These are phyloP conservation scores for Acaromyces ingoldii DNA, from an alignment of 1,284 basidiomycete species.

Conservation along the genomic window DNA sequence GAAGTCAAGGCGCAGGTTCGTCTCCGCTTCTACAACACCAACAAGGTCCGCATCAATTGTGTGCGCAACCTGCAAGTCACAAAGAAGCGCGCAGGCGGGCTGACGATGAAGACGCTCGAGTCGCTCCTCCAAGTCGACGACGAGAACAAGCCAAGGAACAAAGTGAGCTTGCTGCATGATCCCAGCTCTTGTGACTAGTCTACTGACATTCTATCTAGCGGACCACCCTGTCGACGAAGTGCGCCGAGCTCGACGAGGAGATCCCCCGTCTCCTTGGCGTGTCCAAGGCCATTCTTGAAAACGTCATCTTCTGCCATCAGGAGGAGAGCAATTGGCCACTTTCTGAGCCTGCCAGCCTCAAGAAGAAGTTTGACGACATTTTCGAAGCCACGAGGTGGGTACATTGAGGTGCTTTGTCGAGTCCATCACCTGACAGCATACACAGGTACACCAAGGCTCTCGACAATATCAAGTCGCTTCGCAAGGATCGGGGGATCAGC, in stretches of 20 bases:
- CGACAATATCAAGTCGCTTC: conserved; percentile 72
- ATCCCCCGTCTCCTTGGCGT: conserved; percentile 81
- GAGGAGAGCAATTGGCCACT: conserved; percentile 99
- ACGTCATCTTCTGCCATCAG: conserved; percentile 99
- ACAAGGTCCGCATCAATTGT: conserved; percentile 70
- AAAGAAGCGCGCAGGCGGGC: conserved; percentile 65
- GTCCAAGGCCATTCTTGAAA: conserved; percentile 92
- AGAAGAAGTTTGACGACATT: conserved; percentile 99
- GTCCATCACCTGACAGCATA: background rate
- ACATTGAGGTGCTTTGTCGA: background rate
- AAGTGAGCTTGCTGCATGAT: conserved; percentile 56
- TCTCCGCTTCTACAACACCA: conserved; percentile 83
- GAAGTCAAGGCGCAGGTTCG: conserved; percentile 98
- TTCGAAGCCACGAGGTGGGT: conserved; percentile 76
- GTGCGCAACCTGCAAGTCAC: conserved; percentile 89
- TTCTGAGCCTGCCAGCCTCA: conserved; percentile 79
- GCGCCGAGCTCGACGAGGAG: conserved; percentile 80
- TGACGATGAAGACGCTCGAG: conserved; percentile 98
- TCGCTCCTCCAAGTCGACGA: conserved; percentile 76
- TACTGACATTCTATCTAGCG: conserved; percentile 17
- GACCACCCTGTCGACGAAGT: conserved; percentile 42
- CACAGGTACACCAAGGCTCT: conserved; percentile 73
- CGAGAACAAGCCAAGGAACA: conserved; percentile 64
- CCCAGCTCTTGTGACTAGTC: background rate
- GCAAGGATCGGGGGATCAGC: conserved; percentile 80